Conservation (phyloP, 441 rosid genomes). For the Isatis lusitanica region DNA sequence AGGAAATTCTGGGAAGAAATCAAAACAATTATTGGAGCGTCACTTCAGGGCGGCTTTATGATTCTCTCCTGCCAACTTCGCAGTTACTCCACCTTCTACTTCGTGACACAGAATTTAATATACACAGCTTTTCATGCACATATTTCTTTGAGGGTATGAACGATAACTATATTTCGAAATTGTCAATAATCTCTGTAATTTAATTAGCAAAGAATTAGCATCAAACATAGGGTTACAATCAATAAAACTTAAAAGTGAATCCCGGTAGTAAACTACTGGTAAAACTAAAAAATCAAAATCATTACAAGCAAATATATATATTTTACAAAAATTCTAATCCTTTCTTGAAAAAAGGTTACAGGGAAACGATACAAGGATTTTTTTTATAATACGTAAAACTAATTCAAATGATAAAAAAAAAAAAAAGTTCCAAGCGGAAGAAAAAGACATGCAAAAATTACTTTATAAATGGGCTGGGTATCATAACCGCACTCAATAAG, state of each 20-base stretch:
- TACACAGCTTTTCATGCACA: constrained; percentile 18
- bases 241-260: not conserved
- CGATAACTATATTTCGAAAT: not conserved
- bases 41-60: constrained; percentile 38
- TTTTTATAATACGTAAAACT: too few relatives aligned
- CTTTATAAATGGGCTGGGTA: too few relatives aligned
- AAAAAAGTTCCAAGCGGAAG: too few relatives aligned
- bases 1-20: constrained; percentile 17
- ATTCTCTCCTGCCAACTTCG: constrained; percentile 33
- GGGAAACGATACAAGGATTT: too few relatives aligned
- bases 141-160: not conserved
- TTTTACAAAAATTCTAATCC: too few relatives aligned
- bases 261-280: too few relatives aligned
- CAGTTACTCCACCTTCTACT: constrained; percentile 35
- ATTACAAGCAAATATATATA: too few relatives aligned
- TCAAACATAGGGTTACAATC: not conserved
- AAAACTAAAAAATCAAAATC: too few relatives aligned
- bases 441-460: too few relatives aligned
- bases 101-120: constrained; percentile 34
- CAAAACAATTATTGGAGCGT: constrained; percentile 40
- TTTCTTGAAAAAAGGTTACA: too few relatives aligned
- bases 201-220: not conserved
- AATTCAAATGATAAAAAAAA: too few relatives aligned
- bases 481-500: too few relatives aligned
- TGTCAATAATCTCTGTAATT: not conserved